Base-by-base conservation (phyloP, 495 filamentous ascomycete genomes). In the Aspergillus olivimuriae region DNA sequence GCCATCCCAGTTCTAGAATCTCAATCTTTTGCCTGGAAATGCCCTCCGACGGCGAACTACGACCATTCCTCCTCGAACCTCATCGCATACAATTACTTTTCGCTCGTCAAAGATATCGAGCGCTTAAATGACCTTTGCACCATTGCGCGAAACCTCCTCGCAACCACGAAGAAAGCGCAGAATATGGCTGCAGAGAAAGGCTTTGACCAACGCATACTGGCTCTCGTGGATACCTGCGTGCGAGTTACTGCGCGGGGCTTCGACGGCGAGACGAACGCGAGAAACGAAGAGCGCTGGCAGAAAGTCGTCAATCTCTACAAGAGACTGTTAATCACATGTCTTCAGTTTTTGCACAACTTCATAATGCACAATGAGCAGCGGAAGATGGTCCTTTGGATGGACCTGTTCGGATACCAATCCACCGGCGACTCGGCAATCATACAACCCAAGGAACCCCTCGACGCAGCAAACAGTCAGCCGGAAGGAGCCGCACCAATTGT, bases 331-430 rank as follows among this genome's bases (percentile, higher is more conserved):
- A 89, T 94, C 17, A 92, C 86, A 0, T 85, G 84, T 39, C 74
- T 96, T 10, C 90, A 96, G 61, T 88, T 91, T 56, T 77, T 90
- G 20, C 89, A 95, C 57, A 96, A 96, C 54, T 84, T 91, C 63
- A 85, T 89, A 20, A 86, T 88, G 65, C 84, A 87, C 51, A 94
- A 96, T 43, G 89, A 96, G 61, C 76, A 86, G 22, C 84, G 87
- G 41, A 95, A 96, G 67, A 84, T 94, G 71, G 74, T 86, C 2
- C 83, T 96, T 20, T 96, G 89, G 89, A 72, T 88, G 31, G 84
- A 87, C 55, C 71, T 96, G 1, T 91, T 90, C 55, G 84, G 86
- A 21, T 78, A 83, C 34, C 67, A 73, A 41, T 73, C 56, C 58
- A 81, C 60, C 7, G 76, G 66, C 32, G 70, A 73, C 46, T 72